Conservation (phyloP, 73 alveolate genomes). For the Paramecium sexaurelia region DNA sequence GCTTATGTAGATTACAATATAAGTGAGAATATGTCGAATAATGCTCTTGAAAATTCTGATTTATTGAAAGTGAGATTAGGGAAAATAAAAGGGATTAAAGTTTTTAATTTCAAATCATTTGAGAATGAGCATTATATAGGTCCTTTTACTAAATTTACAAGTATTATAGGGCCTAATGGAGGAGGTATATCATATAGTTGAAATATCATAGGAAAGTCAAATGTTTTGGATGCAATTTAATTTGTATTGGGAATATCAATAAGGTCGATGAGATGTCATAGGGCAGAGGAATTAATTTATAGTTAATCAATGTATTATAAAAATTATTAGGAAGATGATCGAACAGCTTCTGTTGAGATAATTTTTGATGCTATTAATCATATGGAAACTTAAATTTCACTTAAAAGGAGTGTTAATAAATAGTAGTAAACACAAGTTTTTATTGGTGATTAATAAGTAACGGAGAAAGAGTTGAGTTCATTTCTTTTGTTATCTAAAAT, state of each 20-base stretch:
- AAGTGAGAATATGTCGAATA: not conserved
- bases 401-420: not conserved
- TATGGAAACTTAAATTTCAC: not conserved
- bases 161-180: conserved; percentile 97
- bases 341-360: not conserved
- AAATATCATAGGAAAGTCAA: conserved; percentile 83
- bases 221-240: conserved; percentile 95
- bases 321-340: not conserved
- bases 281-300: not conserved
- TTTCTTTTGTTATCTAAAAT: conserved; percentile 13
- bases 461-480: conserved; percentile 3
- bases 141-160: conserved; percentile 91
- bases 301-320: not conserved
- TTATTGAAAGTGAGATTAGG: conserved; percentile 5
- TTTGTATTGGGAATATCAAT: conserved; percentile 92
- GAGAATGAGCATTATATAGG: conserved; percentile 93
- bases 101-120: conserved; percentile 95
- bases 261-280: conserved; percentile 63
- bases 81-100: conserved; percentile 69
- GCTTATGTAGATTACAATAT: conserved; percentile 12
- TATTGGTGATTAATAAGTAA: not conserved
- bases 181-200: conserved; percentile 76
- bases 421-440: not conserved
- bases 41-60: conserved; percentile 4
- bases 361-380: conserved; percentile 24